Conservation (phyloP, 768 basidiomycete species). For the Boletus huronensis region DNA sequence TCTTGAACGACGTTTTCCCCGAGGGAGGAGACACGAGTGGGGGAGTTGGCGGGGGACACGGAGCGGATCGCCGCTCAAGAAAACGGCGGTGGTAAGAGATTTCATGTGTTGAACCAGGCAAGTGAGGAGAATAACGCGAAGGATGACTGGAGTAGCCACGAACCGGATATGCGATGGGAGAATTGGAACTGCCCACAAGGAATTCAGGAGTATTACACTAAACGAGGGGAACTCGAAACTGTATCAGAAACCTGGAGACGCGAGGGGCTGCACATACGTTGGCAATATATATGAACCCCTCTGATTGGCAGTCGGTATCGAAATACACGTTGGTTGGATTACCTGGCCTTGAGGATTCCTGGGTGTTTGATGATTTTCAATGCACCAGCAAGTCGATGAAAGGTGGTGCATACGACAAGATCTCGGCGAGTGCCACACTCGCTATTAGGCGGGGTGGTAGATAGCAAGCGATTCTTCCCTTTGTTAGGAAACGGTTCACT, state of each 20-base stretch:
- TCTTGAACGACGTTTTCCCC: constrained; percentile 23
- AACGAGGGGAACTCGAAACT: neutral
- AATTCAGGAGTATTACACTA: constrained; percentile 30
- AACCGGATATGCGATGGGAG: constrained; percentile 29
- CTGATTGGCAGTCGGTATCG: neutral
- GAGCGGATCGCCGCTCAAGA: constrained; percentile 18
- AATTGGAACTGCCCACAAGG: constrained; percentile 30
- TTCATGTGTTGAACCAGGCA: constrained; percentile 1
- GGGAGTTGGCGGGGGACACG: constrained; percentile 11
- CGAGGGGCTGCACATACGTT: constrained; percentile 14
- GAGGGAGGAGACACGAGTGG: constrained; percentile 14
- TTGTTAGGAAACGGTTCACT: constrained; percentile 5
- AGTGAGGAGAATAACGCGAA: constrained; percentile 6
- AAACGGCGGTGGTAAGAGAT: constrained; percentile 8
- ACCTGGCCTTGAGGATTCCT: constrained; percentile 9
- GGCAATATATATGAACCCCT: constrained; percentile 30
- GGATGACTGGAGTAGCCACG: constrained; percentile 30
- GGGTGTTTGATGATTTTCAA: constrained; percentile 3
- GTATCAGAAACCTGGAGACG: neutral
- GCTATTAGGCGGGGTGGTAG: neutral
- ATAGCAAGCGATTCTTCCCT: constrained; percentile 22
- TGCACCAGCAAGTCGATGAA: neutral
- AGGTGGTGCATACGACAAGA: constrained; percentile 12
- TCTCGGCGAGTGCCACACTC: neutral
- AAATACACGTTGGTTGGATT: neutral